Base-by-base conservation (phyloP, 2,329 filamentous ascomycete species). In the Colletotrichum falcatum region DNA sequence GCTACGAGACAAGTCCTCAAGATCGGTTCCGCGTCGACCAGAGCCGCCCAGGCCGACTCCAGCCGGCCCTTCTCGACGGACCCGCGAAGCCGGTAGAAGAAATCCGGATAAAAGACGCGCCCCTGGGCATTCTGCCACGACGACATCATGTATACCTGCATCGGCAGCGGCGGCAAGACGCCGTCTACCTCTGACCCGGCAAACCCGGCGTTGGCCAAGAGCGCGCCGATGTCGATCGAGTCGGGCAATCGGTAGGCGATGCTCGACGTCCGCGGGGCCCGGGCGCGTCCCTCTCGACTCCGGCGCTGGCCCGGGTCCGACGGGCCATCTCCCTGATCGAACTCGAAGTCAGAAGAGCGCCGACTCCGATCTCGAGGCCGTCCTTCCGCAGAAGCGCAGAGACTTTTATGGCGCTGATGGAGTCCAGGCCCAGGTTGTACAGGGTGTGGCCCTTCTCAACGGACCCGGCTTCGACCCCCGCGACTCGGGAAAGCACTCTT, bases 341-440 rank as follows among this genome's bases (percentile, higher is more conserved):
- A 5, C 86, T 84, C 1, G 90, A 89, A 70, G 83, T 88, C 3
- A 97, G 81, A 75, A 97, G 88, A 48, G 93, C 88, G 51, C 92
- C 90, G 3, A 95, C 92, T 42, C 86, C 86, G 1, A 97, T 79
- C 16, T 82, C 79, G 9, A 97, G 80, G 0, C 85, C 88, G 51
- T 85, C 81, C 74, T 88, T 92, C 51, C 89, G 90, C 5, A 98
- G 82, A 9, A 94, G 83, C 0, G 91, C 87, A 11, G 90, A 89
- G 4, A 94, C 90, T 76, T 96, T 97, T 82, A 98, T 96, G 1
- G 94, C 92, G 73, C 91, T 95, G 78, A 98, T 97, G 0, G 95
- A 98, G 78, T 98, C 95, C 1, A 98, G 88, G 0, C 95, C 95
- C 1, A 98, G 85, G 73, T 96, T 91, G 79, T 96, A 97, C 16